phyloP scores from a whole-genome alignment of 345 rosid species.

The Eucalyptus pauciflora region DNA sequence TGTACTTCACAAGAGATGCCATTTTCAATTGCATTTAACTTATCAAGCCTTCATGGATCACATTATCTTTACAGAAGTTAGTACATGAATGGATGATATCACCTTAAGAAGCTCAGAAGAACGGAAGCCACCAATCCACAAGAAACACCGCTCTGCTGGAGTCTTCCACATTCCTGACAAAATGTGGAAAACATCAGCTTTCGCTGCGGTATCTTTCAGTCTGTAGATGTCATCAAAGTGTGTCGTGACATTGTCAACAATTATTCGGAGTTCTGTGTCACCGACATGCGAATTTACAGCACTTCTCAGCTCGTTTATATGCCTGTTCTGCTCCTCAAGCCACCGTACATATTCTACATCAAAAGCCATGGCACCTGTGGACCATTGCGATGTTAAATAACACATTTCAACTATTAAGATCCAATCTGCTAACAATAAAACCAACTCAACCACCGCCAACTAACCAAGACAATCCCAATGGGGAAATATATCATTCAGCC shows the following conservation, averaged over 20 bases:
- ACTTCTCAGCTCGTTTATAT: slow-evolving; percentile 72
- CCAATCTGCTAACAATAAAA: neutral
- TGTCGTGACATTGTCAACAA: slow-evolving; percentile 57
- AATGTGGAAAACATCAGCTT: slow-evolving; percentile 94
- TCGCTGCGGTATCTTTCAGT: slow-evolving; percentile 82
- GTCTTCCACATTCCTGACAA: slow-evolving; percentile 99
- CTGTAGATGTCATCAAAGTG: slow-evolving; percentile 83
- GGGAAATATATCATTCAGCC: neutral
- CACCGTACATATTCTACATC: slow-evolving; percentile 86
- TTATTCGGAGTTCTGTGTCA: slow-evolving; percentile 76
- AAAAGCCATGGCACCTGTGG: slow-evolving; percentile 86
- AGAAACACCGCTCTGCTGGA: slow-evolving; percentile 94
- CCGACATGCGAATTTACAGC: slow-evolving; percentile 97
- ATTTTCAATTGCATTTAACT: neutral
- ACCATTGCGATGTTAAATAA: neutral
- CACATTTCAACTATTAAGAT: neutral
- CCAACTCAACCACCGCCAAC: neutral
- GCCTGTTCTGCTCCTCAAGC: slow-evolving; percentile 86
- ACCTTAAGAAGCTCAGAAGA: slow-evolving; percentile 94
- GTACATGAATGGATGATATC: neutral
- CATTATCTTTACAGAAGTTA: neutral
- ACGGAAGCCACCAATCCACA: slow-evolving; percentile 99
- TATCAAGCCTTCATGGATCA: neutral
- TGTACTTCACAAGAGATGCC: neutral
- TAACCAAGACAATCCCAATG: neutral